These are phyloP conservation scores for Penicillium sp. DNA, from an alignment of 2,329 filamentous ascomycete genomes.

Conservation along the genomic window DNA sequence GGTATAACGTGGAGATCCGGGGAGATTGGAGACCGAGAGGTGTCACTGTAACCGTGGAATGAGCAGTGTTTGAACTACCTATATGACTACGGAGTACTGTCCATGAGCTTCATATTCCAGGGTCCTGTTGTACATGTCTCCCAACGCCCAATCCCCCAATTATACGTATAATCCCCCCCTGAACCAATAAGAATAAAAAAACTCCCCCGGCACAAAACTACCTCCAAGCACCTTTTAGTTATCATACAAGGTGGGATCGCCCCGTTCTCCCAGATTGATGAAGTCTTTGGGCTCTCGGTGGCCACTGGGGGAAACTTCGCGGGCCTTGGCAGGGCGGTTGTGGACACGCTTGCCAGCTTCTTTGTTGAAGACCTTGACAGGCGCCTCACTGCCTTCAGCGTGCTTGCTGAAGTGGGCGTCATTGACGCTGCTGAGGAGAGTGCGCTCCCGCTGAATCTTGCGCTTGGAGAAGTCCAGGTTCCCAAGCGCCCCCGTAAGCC, in stretches of 20 bases:
- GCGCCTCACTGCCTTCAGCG: slow-evolving; percentile 57
- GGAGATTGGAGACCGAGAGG: too few relatives aligned
- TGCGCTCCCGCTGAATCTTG: slow-evolving; percentile 79
- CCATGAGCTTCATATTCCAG: too few relatives aligned
- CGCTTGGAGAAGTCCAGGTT: slow-evolving; percentile 81
- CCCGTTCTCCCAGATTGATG: slow-evolving; percentile 80
- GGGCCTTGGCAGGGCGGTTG: slow-evolving; percentile 40
- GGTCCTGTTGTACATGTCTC: too few relatives aligned
- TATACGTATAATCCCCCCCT: too few relatives aligned
- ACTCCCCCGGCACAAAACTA: too few relatives aligned
- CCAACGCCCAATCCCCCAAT: too few relatives aligned
- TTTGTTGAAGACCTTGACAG: slow-evolving; percentile 79
- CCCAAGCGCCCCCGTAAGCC: slow-evolving; percentile 82
- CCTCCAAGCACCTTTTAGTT: slow-evolving; percentile 36
- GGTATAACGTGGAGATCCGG: background rate
- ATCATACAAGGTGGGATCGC: slow-evolving; percentile 76
- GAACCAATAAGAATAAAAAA: too few relatives aligned
- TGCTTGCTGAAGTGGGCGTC: slow-evolving; percentile 66
- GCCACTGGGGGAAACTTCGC: slow-evolving; percentile 67
- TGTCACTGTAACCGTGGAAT: too few relatives aligned
- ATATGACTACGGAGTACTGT: too few relatives aligned
- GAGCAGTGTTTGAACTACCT: too few relatives aligned
- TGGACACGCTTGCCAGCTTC: slow-evolving; percentile 50
- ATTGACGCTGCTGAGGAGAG: slow-evolving; percentile 79
- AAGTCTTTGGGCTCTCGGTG: slow-evolving; percentile 74